These are phyloP conservation scores for Maudiozyma pseudohumilis DNA, from an alignment of 805 yeast species.

Conservation along the genomic window DNA sequence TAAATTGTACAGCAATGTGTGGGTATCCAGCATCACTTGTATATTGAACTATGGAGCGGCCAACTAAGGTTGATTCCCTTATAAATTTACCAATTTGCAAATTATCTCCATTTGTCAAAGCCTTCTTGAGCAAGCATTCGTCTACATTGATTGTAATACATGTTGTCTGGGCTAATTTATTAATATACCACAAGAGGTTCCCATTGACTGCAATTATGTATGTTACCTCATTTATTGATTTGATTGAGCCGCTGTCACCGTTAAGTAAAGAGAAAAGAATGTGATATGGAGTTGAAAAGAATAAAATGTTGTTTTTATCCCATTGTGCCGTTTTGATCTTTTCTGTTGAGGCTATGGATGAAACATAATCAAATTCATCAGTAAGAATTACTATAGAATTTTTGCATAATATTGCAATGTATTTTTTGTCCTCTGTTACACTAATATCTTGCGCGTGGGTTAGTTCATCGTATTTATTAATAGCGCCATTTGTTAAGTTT, in stretches of 20 bases:
- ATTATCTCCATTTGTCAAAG: constrained; percentile 80
- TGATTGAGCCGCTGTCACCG: constrained; percentile 91
- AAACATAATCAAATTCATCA: constrained; percentile 61
- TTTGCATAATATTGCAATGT: constrained; percentile 78
- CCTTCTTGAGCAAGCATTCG: constrained; percentile 90
- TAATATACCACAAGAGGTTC: constrained; percentile 40
- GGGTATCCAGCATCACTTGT: constrained; percentile 93
- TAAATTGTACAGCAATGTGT: constrained; percentile 93
- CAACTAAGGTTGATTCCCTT: constrained; percentile 81
- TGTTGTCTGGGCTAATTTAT: constrained; percentile 18
- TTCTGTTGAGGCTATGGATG: constrained; percentile 88
- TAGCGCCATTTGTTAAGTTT: constrained; percentile 86
- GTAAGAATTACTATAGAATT: constrained; percentile 85
- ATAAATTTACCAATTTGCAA: constrained; percentile 85
- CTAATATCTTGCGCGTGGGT: constrained; percentile 75
- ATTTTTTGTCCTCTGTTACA: constrained; percentile 82
- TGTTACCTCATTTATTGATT: constrained; percentile 78
- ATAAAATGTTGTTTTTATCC: constrained; percentile 87
- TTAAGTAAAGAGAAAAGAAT: constrained; percentile 84
- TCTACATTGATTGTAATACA: constrained; percentile 79
- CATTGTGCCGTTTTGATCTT: constrained; percentile 96
- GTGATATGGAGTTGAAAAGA: constrained; percentile 91
- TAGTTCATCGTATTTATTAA: constrained; percentile 54
- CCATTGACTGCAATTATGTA: constrained; percentile 68
- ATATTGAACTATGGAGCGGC: constrained; percentile 92